Evolutionary conservation across 2,329 filamentous ascomycete species (phyloP), one percentile per base, ranked within the genome.

Genomic region (Stachybotrys echinatus): DNA sequence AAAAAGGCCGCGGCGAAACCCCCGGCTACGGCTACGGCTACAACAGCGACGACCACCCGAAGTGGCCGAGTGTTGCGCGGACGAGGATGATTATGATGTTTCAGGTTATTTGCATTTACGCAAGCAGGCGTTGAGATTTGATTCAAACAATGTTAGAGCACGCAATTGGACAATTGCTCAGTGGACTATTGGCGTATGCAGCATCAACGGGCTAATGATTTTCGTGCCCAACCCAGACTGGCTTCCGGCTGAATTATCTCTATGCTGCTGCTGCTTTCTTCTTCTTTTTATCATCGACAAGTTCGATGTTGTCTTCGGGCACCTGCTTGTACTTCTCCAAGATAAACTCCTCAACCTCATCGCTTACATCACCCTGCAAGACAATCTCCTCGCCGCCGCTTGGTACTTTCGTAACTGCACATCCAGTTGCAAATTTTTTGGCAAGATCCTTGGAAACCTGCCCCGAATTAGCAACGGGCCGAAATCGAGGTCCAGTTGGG

Each of bases 401-500:
- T 0, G 90, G 81, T 2, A 88, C 81, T 74, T 96, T 96, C 8
- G 92, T 97, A 42, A 99, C 94, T 42, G 87, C 92, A 17, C 85
- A 87, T 1, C 94, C 94, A 10, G 94, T 97, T 23, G 94, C 94
- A 65, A 99, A 97, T 73, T 96, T 97, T 81, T 97, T 99, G 55
- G 94, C 94, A 59, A 97, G 85, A 64, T 97, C 94, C 76, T 97
- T 97, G 51, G 92, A 86, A 7, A 95, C 78, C 72, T 75, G 39
- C 14, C 23, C 8, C n/a, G 12, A 40, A 39, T 49, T 42, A 54
- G 52, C 22, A 42, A 43, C 12, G 40, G 19, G n/a, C n/a, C n/a
- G n/a, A n/a, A n/a, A n/a, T n/a, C n/a, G 22, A 55, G 44, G 19
- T 27, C 23, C 19, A n/a, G n/a, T n/a, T n/a, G 43, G 27, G 20